Evolutionary conservation across 1,284 basidiomycete species (phyloP).

Genomic region (Paramarasmius palmivorus): DNA sequence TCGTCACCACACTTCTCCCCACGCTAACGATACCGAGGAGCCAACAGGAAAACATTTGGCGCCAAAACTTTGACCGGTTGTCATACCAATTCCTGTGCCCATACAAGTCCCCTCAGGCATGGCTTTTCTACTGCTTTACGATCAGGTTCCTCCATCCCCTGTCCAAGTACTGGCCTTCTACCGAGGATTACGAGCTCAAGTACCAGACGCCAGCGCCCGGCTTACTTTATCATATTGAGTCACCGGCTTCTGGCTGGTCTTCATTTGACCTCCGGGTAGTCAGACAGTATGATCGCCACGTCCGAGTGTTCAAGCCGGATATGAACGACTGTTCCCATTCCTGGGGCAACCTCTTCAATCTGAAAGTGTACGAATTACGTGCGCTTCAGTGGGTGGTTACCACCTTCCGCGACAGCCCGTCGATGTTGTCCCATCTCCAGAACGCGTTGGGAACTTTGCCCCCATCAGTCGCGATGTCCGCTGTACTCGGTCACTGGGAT

Average conservation of each 20-base stretch:
- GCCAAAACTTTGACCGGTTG: background rate
- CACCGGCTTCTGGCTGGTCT: background rate
- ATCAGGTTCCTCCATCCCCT: background rate
- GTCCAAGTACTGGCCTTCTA: background rate
- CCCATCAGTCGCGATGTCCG: background rate
- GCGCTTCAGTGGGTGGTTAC: background rate
- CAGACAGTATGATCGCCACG: background rate
- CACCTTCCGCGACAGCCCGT: background rate
- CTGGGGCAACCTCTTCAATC: too few relatives aligned
- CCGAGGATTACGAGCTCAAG: too few relatives aligned
- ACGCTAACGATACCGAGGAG: too few relatives aligned
- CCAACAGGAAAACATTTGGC: background rate
- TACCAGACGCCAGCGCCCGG: background rate
- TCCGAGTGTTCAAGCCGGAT: background rate
- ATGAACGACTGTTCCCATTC: too few relatives aligned
- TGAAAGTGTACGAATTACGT: background rate
- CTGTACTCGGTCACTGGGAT: background rate
- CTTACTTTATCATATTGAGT: too few relatives aligned
- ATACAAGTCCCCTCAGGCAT: slow-evolving; percentile 1
- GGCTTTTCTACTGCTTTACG: background rate
- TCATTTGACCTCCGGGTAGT: background rate
- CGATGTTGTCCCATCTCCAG: background rate
- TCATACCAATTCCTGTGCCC: background rate
- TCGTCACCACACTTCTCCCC: background rate
- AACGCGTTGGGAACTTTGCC: background rate